phyloP scores from a whole-genome alignment of 495 filamentous ascomycete species.

The Aspergillus asperescens region DNA sequence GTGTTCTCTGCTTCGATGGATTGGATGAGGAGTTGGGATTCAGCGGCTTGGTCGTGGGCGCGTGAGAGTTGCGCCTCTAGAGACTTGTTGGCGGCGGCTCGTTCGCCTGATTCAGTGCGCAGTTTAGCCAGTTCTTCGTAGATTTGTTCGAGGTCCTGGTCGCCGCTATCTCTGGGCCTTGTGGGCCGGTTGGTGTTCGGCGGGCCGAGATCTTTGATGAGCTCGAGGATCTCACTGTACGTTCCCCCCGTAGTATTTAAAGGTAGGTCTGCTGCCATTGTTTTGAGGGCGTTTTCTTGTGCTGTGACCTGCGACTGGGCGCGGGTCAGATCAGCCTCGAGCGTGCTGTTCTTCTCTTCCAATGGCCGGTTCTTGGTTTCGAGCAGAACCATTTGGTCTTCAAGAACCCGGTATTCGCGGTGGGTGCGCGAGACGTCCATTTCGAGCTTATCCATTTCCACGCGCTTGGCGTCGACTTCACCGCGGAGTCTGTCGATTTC shows the following conservation, averaged over 20 bases:
- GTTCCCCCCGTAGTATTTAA: constrained; percentile 31
- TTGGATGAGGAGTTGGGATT: constrained; percentile 39
- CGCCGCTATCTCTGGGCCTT: constrained; percentile 20
- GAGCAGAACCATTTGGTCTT: constrained; percentile 34
- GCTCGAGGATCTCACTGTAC: constrained; percentile 40
- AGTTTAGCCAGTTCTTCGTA: constrained; percentile 29
- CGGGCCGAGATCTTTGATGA: constrained; percentile 38
- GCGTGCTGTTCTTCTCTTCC: constrained; percentile 39
- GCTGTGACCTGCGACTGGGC: constrained; percentile 41
- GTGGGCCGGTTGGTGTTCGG: constrained; percentile 15
- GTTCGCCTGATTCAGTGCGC: constrained; percentile 28
- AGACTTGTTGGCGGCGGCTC: constrained; percentile 23
- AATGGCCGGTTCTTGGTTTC: constrained; percentile 38
- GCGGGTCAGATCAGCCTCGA: constrained; percentile 38
- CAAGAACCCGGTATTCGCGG: constrained; percentile 28
- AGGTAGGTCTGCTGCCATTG: constrained; percentile 39
- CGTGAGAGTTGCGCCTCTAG: constrained; percentile 31
- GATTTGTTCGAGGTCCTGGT: constrained; percentile 23
- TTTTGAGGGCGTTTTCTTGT: constrained; percentile 39
- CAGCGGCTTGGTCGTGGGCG: constrained; percentile 36
- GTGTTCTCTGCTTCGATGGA: constrained; percentile 46
- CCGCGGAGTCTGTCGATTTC: constrained; percentile 42
- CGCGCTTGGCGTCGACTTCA: constrained; percentile 30
- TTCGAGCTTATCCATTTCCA: constrained; percentile 36
- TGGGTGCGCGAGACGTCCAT: constrained; percentile 33